A percentile compares a stretch with the other conserved stretches of the same genome.
Evolutionary conservation across 495 filamentous ascomycete species (phyloP).

Genomic region (Xylaria intraflava): DNA sequence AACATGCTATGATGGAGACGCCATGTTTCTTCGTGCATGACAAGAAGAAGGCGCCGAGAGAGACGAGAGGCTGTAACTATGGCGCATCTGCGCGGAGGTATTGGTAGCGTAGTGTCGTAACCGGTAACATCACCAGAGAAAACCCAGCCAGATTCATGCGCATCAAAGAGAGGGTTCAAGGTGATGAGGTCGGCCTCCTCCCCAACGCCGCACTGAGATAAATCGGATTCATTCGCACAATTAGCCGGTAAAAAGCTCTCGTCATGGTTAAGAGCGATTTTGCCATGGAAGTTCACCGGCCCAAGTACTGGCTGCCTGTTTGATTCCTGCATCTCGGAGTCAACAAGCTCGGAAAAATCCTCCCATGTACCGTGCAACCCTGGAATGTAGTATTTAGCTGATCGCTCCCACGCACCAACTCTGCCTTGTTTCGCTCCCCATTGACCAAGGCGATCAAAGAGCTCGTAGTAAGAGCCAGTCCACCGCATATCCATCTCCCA

Average conservation of each 20-base stretch:
- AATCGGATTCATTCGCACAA: constrained; percentile 56
- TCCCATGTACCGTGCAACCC: constrained; percentile 79
- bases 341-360: constrained; percentile 59
- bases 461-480: constrained; percentile 88
- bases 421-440: constrained; percentile 80
- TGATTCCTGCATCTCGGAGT: constrained; percentile 43
- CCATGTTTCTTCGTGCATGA: constrained; percentile 85
- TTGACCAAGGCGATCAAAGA: constrained; percentile 65
- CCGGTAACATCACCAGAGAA: constrained; percentile 81
- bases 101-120: constrained; percentile 58
- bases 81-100: constrained; percentile 71
- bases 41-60: constrained; percentile 67
- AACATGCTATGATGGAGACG: constrained; percentile 80
- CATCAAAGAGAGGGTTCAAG: constrained; percentile 90
- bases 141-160: constrained; percentile 78
- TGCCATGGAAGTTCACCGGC: constrained; percentile 56
- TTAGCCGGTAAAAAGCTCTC: constrained; percentile 49
- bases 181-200: constrained; percentile 94
- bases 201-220: constrained; percentile 72
- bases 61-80: constrained; percentile 81
- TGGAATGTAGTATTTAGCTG: constrained; percentile 84
- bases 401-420: constrained; percentile 84
- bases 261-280: constrained; percentile 52
- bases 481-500: constrained; percentile 97
- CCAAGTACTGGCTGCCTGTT: constrained; percentile 70